Conservation (phyloP, 2,329 filamentous ascomycete genomes). For the Periconia sp. region DNA sequence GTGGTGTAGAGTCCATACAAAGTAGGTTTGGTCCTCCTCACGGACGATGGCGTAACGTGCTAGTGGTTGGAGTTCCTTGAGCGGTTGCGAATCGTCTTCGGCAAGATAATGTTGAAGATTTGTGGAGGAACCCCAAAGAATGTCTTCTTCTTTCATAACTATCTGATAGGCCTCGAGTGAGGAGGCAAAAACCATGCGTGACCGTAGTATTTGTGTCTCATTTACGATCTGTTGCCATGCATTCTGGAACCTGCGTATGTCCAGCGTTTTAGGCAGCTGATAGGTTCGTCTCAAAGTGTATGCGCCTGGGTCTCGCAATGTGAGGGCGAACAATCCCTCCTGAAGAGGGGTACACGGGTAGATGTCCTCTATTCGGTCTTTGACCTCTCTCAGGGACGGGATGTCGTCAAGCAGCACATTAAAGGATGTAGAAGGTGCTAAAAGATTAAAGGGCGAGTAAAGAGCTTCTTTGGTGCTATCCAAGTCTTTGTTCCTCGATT, state of each 20-base stretch:
- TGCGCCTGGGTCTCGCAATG: not conserved
- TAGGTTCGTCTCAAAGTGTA: conserved; percentile 3
- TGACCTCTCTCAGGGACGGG: not conserved
- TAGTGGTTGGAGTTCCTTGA: not conserved
- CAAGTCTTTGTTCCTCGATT: too few relatives aligned
- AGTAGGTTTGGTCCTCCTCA: conserved; percentile 3
- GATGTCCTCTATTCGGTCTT: conserved; percentile 5
- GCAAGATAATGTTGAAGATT: not conserved
- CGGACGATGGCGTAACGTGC: not conserved
- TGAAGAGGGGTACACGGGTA: conserved; percentile 11
- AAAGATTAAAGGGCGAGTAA: too few relatives aligned
- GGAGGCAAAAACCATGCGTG: conserved; percentile 1
- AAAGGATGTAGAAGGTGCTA: too few relatives aligned
- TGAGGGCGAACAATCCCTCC: conserved; percentile 6
- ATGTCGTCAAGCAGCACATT: too few relatives aligned
- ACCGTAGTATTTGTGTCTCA: conserved; percentile 1
- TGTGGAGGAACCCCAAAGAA: not conserved
- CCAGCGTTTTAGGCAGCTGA: not conserved
- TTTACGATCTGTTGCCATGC: conserved; percentile 2
- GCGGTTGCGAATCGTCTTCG: not conserved
- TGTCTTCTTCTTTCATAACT: not conserved
- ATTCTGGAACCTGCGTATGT: conserved; percentile 1
- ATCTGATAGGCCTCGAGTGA: conserved; percentile 1
- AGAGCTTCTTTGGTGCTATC: too few relatives aligned
- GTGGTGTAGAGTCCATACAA: conserved; percentile 42